Evolutionary conservation across 2,329 filamentous ascomycete genomes (phyloP), one percentile per base, ranked within the genome.

Genomic region (Xylariaceae sp.): DNA sequence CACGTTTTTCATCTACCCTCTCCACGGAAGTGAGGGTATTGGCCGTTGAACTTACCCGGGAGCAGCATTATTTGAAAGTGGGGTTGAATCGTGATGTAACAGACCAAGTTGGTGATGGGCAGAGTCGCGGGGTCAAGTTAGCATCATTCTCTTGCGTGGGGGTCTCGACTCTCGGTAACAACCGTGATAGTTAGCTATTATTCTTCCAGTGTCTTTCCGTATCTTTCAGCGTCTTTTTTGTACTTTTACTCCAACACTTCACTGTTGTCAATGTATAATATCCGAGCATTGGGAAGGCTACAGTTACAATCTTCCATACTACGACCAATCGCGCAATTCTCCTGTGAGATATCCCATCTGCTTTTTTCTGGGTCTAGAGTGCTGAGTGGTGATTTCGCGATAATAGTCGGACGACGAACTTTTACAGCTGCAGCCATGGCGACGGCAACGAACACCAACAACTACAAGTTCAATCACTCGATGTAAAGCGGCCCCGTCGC

Each of bases 381-480:
- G n/a, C n/a, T n/a, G n/a, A n/a, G n/a, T n/a, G n/a, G n/a, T n/a
- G n/a, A n/a, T n/a, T 18, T 24, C 17, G 24, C 15, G 21, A 13
- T 28, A 3, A 29, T 13, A 46, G 43, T 30, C 31, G 15, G 9
- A 16, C 34, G 17, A 9, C 55, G 56, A 45, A 41, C 52, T 19
- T 59, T 68, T 30, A 66, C 68, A 53, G 68, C 65, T 31, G 66
- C 68, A 53, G 68, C 65, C 50, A 78, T 78, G 78, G 75, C 85
- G 48, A 76, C 77, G 35, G 76, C 78, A 3, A 94, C 89, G 0
- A 78, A 96, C 48, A 68, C 74, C 2, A 72, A 70, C 50, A 85
- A 76, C 46, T 97, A 97, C 68, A 86, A 92, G 64, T 72, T 83
- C 62, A 90, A 92, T 66, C 86, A 92, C 71, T 85, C 85, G 41